Evolutionary conservation across 257 asterid species (phyloP), one percentile per base, ranked within the genome.

Genomic region (Oldenlandia corymbosa): DNA sequence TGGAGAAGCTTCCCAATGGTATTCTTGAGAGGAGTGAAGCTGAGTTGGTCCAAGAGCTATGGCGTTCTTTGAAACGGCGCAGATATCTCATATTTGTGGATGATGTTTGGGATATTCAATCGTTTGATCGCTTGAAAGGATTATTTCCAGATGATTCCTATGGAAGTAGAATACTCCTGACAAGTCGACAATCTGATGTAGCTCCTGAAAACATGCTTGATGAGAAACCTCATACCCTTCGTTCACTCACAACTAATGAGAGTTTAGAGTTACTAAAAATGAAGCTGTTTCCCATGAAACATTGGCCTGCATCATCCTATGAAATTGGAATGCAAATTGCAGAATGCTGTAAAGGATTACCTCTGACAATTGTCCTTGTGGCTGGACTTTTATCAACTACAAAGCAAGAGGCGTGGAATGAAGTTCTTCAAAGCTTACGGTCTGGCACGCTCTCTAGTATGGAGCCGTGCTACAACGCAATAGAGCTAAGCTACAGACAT

Each of bases 61-160:
- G 27, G 42, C n/a, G 23, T 10, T 26, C 28, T 26, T 31, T 65
- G 23, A 53, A 10, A 12, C 17, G 52, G 1, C 5, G 27, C 14
- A 42, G 42, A 24, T 65, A 21, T 47, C 62, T 65, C 21, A 53
- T 65, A 21, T 48, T 53, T 16, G 21, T 65, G 62, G 69, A 65
- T 41, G 69, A 65, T 39, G 3, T 65, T 14, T 51, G 69, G 62
- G 69, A 65, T 9, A 1, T 16, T 4, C 9, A 36, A 12, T 61
- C 60, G 17, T 65, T 47, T 58, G 3, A 37, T 3, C 5, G 5
- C n/a, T 11, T 51, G 7, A 37, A 2, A 10, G 10, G 5, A 24
- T 52, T 62, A 37, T 52, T 65, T 21, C 62, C 52, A 21, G 42
- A 65, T 52, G 62, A 52, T 12, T 7, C 6, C 1, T 13, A 24